phyloP scores from a whole-genome alignment of 352 stramenopile species.

The Halophytophthora polymorphica region DNA sequence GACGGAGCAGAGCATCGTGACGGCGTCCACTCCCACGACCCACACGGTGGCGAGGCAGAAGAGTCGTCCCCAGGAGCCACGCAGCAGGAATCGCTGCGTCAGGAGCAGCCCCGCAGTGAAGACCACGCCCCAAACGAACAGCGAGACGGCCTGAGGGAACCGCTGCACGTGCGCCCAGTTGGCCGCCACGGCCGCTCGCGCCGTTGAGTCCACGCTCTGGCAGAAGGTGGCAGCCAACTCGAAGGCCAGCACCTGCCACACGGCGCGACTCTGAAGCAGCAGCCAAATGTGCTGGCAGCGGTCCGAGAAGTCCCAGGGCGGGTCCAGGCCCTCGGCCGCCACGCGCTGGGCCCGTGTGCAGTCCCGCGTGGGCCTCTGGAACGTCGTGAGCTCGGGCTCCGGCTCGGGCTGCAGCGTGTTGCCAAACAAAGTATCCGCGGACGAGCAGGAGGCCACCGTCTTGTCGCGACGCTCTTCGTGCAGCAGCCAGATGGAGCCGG shows the following conservation, averaged over 20 bases:
- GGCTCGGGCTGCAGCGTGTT: no score
- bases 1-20: conserved; percentile 43
- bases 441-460: conserved; percentile 15
- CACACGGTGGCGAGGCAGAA: conserved; percentile 54
- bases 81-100: conserved; percentile 54
- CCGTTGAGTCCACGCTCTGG: conserved; percentile 45
- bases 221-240: conserved; percentile 59
- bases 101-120: conserved; percentile 57
- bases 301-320: conserved; percentile 13
- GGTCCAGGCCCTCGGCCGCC: conserved; percentile 6
- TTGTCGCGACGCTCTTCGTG: conserved; percentile 35
- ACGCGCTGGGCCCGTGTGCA: neutral
- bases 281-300: conserved; percentile 56
- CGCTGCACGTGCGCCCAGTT: conserved; percentile 53
- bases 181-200: conserved; percentile 42
- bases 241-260: conserved; percentile 80
- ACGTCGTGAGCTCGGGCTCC: no score
- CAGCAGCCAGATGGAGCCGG: conserved; percentile 50
- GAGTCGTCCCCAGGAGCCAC: conserved; percentile 44
- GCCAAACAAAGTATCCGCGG: neutral
- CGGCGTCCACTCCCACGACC: conserved; percentile 49
- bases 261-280: conserved; percentile 55
- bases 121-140: conserved; percentile 47
- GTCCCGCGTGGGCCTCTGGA: no score
- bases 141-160: conserved; percentile 46